Evolutionary conservation across 169 alveolate genomes (phyloP).

Genomic region (Eimeria praecox): DNA sequence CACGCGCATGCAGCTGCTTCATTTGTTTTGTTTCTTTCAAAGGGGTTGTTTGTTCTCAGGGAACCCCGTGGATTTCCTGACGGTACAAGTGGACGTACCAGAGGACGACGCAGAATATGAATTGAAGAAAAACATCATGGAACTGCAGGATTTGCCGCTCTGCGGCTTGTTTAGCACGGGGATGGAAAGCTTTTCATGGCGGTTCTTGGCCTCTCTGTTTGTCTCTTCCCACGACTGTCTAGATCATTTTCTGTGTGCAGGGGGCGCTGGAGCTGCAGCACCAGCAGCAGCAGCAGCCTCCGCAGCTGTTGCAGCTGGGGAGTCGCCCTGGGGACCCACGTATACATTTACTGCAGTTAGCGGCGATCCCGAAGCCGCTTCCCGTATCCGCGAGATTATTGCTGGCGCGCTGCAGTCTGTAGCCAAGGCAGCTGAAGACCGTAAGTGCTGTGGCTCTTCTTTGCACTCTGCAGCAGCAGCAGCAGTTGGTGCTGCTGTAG

Average conservation of each 20-base stretch:
- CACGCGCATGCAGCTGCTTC: not conserved
- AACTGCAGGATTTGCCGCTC: slow-evolving; percentile 19
- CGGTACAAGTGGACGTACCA: slow-evolving; percentile 58
- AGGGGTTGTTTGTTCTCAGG: slow-evolving; percentile 19
- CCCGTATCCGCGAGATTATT: not conserved
- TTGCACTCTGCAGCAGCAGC: not conserved
- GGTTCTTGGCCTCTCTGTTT: slow-evolving; percentile 46
- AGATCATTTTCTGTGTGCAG: not conserved
- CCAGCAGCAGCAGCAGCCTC: slow-evolving; percentile 1
- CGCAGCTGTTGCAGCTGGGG: slow-evolving; percentile 22
- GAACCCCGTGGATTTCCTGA: slow-evolving; percentile 67
- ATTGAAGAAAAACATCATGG: not conserved
- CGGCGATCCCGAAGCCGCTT: slow-evolving; percentile 36
- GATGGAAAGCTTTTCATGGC: not conserved
- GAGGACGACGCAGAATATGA: slow-evolving; percentile 60
- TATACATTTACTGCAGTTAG: not conserved
- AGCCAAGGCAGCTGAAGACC: slow-evolving; percentile 30
- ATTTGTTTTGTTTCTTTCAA: not conserved
- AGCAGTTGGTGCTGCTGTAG: not conserved
- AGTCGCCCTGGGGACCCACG: slow-evolving; percentile 23
- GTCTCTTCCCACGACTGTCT: slow-evolving; percentile 22
- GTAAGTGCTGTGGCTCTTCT: not conserved
- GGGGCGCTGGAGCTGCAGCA: not conserved
- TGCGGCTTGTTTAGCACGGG: slow-evolving; percentile 56
- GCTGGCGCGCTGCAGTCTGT: slow-evolving; percentile 27